Conservation (phyloP, 1,284 basidiomycete species). For the Boletellus deceptivus region DNA sequence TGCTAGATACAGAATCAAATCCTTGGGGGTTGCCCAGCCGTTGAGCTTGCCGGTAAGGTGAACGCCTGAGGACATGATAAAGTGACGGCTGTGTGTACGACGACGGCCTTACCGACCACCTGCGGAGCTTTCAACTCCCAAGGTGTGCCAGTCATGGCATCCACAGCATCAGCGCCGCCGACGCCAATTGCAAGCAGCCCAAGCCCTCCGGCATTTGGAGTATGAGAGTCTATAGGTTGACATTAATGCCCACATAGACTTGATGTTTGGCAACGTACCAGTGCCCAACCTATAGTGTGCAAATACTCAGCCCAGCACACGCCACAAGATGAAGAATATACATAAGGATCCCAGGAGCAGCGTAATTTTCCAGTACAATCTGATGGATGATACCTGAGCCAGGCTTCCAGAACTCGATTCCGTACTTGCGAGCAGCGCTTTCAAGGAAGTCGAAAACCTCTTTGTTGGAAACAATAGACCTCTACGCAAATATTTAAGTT, state of each 20-base stretch:
- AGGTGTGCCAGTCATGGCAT: slow-evolving; percentile 96
- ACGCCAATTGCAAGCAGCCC: slow-evolving; percentile 99
- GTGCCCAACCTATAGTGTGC: slow-evolving; percentile 62
- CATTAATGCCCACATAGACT: slow-evolving; percentile 3
- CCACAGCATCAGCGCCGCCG: slow-evolving; percentile 98
- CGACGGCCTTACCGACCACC: slow-evolving; percentile 62
- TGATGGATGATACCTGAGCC: slow-evolving; percentile 98
- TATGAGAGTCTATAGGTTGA: slow-evolving; percentile 82
- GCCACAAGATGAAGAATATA: slow-evolving; percentile 34
- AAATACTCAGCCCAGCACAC: slow-evolving; percentile 14
- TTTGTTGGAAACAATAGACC: slow-evolving; percentile 86
- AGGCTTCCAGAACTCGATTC: slow-evolving; percentile 93
- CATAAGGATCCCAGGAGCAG: slow-evolving; percentile 86
- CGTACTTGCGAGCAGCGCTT: slow-evolving; percentile 94
- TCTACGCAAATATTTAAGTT: slow-evolving; percentile 39
- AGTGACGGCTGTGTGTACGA: neutral
- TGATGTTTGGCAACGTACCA: slow-evolving; percentile 40
- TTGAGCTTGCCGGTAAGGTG: slow-evolving; percentile 86
- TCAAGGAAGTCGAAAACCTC: slow-evolving; percentile 99
- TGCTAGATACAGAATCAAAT: slow-evolving; percentile 92
- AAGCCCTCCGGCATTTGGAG: slow-evolving; percentile 96
- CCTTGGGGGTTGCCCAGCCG: slow-evolving; percentile 96
- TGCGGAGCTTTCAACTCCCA: slow-evolving; percentile 98
- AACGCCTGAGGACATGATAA: slow-evolving; percentile 46
- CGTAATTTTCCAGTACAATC: slow-evolving; percentile 98